These are phyloP conservation scores for Amaranthus palmeri DNA, from an alignment of 148 eudicot species.

Conservation along the genomic window DNA sequence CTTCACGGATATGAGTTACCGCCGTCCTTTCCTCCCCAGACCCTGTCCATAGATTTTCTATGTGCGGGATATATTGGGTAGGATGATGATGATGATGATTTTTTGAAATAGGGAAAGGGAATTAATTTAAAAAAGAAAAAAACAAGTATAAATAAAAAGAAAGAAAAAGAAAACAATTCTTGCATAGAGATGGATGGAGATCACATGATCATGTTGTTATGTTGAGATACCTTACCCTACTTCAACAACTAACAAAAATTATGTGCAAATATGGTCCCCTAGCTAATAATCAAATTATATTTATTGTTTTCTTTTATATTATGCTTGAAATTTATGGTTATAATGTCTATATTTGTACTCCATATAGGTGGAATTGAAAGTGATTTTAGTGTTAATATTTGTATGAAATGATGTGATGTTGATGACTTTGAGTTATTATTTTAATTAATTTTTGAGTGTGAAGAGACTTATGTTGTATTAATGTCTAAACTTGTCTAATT, in stretches of 20 bases:
- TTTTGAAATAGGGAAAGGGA: too few relatives aligned
- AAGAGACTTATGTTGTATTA: slow-evolving; percentile 1
- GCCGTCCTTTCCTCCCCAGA: too few relatives aligned
- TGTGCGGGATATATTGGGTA: too few relatives aligned
- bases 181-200: slow-evolving; percentile 22
- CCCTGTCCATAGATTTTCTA: too few relatives aligned
- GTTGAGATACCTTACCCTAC: slow-evolving; percentile 27
- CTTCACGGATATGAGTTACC: too few relatives aligned
- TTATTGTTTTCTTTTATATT: slow-evolving; percentile 1
- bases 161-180: slow-evolving; percentile 15
- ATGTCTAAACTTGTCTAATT: slow-evolving; percentile 6
- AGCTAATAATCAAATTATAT: background rate
- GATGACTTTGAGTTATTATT: background rate
- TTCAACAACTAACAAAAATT: slow-evolving; percentile 19
- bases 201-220: slow-evolving; percentile 24
- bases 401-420: background rate
- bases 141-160: background rate
- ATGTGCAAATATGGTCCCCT: slow-evolving; percentile 21
- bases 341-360: slow-evolving; percentile 6
- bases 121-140: too few relatives aligned
- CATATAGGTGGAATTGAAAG: slow-evolving; percentile 1
- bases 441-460: background rate
- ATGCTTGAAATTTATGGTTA: background rate
- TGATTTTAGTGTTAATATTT: background rate
- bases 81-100: too few relatives aligned